Percentiles rank a stretch among this genome's conserved stretches.
Evolutionary conservation across 2,329 filamentous ascomycete genomes (phyloP).

Genomic region (Hymenoscyphus repandus): DNA sequence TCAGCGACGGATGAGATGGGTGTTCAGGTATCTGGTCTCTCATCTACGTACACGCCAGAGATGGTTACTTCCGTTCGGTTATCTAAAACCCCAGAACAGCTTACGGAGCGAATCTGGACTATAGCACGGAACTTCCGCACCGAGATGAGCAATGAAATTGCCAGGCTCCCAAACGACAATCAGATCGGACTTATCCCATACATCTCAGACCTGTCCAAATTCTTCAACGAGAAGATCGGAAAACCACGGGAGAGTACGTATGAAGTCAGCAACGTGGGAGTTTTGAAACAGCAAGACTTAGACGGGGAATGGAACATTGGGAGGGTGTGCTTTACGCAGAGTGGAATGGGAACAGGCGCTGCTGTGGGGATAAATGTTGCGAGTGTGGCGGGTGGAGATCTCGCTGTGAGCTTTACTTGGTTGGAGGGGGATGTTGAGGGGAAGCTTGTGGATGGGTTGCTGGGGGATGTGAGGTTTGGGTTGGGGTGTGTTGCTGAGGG

Average conservation of each 20-base stretch:
- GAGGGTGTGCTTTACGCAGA: conserved; percentile 46
- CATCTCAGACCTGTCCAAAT: conserved; percentile 40
- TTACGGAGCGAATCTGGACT: conserved; percentile 38
- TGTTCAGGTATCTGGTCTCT: conserved; percentile 31
- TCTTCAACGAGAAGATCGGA: conserved; percentile 39
- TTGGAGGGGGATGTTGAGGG: conserved; percentile 40
- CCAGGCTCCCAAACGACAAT: conserved; percentile 41
- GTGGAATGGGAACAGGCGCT: conserved; percentile 39
- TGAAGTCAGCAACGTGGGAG: conserved; percentile 50
- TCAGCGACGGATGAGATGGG: conserved; percentile 26
- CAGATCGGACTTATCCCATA: conserved; percentile 37
- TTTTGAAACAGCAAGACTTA: conserved; percentile 25
- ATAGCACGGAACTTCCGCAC: conserved; percentile 16
- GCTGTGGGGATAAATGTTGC: conserved; percentile 42
- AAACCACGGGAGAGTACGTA: conserved; percentile 39
- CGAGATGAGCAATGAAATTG: conserved; percentile 32
- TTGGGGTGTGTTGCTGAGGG: conserved; percentile 12
- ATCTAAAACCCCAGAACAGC: conserved; percentile 17
- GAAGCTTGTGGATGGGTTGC: conserved; percentile 34
- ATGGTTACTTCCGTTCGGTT: conserved; percentile 19
- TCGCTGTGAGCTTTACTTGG: conserved; percentile 44
- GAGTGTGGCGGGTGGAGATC: conserved; percentile 37
- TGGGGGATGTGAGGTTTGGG: conserved; percentile 32
- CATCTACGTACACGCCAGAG: background rate
- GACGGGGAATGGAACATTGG: conserved; percentile 34